Percentiles rank a stretch among this genome's conserved stretches.
Evolutionary conservation across 2,329 filamentous ascomycete species (phyloP).

Genomic region (Berkeleyomyces rouxiae): DNA sequence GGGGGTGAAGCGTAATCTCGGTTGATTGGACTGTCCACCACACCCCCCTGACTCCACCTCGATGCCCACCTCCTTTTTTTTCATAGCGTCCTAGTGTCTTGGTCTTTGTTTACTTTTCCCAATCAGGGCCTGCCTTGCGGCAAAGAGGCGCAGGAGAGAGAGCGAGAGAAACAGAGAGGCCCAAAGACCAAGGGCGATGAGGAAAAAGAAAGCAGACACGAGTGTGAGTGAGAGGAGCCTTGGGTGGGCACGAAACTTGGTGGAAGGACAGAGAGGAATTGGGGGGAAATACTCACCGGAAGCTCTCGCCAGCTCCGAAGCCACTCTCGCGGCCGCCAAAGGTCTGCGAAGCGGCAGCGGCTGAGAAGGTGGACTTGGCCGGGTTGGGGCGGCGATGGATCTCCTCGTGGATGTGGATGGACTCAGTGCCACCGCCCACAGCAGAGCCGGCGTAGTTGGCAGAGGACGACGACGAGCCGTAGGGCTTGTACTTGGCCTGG

Average conservation of each 20-base stretch:
- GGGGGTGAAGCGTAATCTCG: neutral
- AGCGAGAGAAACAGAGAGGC: slow-evolving; percentile 14
- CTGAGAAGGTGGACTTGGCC: slow-evolving; percentile 7
- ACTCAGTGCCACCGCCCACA: neutral
- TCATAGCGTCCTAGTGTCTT: neutral
- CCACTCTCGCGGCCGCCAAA: slow-evolving; percentile 1
- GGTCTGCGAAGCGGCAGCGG: neutral
- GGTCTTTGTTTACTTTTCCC: slow-evolving; percentile 6
- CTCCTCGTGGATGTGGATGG: slow-evolving; percentile 11
- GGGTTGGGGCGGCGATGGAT: slow-evolving; percentile 8
- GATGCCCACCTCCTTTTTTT: slow-evolving; percentile 5
- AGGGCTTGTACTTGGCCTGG: neutral
- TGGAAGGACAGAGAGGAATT: neutral
- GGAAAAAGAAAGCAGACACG: neutral
- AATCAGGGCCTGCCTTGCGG: neutral
- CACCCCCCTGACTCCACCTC: neutral
- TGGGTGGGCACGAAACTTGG: slow-evolving; percentile 9
- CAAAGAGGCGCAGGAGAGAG: slow-evolving; percentile 17
- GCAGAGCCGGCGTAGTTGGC: slow-evolving; percentile 1
- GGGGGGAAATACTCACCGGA: slow-evolving; percentile 6
- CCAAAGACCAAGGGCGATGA: neutral
- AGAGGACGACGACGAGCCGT: neutral
- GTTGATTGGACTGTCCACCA: neutral
- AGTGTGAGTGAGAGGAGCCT: slow-evolving; percentile 2
- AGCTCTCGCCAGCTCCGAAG: slow-evolving; percentile 8